A percentile compares a stretch with the other conserved stretches of the same genome.
Conservation (phyloP, 192 early-diverging fungal genomes). For the Glomus cerebriforme region DNA sequence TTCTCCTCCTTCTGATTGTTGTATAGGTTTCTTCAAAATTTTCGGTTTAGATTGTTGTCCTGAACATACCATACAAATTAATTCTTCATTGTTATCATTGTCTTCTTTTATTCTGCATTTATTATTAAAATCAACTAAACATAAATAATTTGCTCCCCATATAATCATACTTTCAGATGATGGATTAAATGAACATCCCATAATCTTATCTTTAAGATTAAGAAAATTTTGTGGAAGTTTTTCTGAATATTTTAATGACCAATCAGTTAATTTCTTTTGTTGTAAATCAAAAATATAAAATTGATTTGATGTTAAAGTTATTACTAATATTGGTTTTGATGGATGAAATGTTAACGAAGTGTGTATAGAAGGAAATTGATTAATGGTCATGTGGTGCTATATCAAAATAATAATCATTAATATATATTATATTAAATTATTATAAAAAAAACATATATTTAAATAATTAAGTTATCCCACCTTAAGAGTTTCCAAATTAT, state of each 20-base stretch:
- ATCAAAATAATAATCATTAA: neutral
- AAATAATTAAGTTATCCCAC: slow-evolving; percentile 44
- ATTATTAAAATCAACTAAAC: slow-evolving; percentile 69
- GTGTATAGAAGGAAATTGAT: slow-evolving; percentile 58
- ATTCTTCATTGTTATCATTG: slow-evolving; percentile 37
- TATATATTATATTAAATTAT: neutral
- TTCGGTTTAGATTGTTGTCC: slow-evolving; percentile 47
- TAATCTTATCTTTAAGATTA: slow-evolving; percentile 66
- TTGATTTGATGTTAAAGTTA: slow-evolving; percentile 66
- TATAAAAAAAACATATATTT: slow-evolving; percentile 5
- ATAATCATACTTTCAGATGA: slow-evolving; percentile 62
- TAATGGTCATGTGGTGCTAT: slow-evolving; percentile 70
- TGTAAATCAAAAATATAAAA: slow-evolving; percentile 81
- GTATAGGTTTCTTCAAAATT: slow-evolving; percentile 35
- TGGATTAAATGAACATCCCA: slow-evolving; percentile 73
- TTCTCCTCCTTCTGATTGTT: slow-evolving; percentile 41
- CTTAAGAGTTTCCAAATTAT: slow-evolving; percentile 68
- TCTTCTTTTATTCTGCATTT: slow-evolving; percentile 50
- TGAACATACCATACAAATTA: slow-evolving; percentile 43
- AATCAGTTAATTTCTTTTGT: slow-evolving; percentile 68
- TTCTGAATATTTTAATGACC: slow-evolving; percentile 76
- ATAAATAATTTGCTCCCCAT: slow-evolving; percentile 72
- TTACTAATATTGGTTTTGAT: slow-evolving; percentile 53
- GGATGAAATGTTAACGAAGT: slow-evolving; percentile 72
- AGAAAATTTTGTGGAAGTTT: slow-evolving; percentile 68